These are phyloP conservation scores for Melastoma malabathricum DNA, from an alignment of 345 rosid species.

Conservation along the genomic window DNA sequence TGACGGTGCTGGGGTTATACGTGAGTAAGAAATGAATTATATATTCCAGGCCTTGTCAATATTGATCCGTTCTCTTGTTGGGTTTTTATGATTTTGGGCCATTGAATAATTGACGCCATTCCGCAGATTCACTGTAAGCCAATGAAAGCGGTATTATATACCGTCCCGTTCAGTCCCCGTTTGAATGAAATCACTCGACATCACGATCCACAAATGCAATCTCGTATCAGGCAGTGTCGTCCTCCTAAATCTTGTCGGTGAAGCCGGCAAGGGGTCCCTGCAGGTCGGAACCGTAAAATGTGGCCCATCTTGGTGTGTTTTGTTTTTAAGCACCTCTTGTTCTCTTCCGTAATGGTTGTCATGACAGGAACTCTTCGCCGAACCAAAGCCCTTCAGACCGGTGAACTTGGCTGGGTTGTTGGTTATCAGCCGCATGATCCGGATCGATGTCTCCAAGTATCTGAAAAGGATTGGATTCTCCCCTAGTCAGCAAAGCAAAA, in stretches of 20 bases:
- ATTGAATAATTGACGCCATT: too few species aligned
- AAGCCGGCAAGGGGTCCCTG: conserved; percentile 32
- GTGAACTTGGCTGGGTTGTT: conserved; percentile 87
- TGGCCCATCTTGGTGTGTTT: conserved; percentile 84
- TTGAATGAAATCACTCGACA: too few species aligned
- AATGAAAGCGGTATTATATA: too few species aligned
- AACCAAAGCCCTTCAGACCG: conserved; percentile 70
- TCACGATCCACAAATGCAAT: neutral
- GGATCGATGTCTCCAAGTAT: conserved; percentile 63
- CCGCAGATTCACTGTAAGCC: too few species aligned
- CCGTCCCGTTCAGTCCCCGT: too few species aligned
- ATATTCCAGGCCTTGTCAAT: too few species aligned
- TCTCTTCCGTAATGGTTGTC: conserved; percentile 74
- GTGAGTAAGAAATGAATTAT: too few species aligned
- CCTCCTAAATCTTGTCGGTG: conserved; percentile 9
- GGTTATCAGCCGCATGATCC: conserved; percentile 80
- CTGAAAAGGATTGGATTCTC: conserved; percentile 17
- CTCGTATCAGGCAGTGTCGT: neutral
- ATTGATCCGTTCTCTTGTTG: too few species aligned
- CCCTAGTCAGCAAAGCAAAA: neutral
- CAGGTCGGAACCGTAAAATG: conserved; percentile 61
- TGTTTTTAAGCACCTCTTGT: conserved; percentile 67
- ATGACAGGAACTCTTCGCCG: conserved; percentile 74
- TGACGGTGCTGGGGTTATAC: too few species aligned
- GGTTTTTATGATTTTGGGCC: too few species aligned